phyloP scores from a whole-genome alignment of 179 eudicot species.

The Camellia oleifera region DNA sequence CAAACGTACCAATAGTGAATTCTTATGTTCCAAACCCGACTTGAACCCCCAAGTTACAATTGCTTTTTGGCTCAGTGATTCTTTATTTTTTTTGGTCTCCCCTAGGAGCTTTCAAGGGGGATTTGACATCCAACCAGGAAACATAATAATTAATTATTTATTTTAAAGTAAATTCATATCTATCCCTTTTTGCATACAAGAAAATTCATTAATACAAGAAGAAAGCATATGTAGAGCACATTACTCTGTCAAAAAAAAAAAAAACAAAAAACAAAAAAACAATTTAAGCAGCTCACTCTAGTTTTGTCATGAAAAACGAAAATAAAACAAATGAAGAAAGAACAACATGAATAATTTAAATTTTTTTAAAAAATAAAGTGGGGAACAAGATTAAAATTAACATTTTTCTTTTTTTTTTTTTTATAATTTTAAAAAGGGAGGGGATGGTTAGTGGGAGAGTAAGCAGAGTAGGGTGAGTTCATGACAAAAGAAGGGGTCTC shows the following conservation, averaged over 20 bases:
- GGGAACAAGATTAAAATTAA: neutral
- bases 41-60: no score
- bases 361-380: neutral
- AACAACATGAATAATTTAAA: neutral
- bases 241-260: neutral
- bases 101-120: no score
- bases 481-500: conserved; percentile 6
- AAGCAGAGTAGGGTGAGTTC: neutral
- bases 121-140: no score
- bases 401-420: no score
- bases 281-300: neutral
- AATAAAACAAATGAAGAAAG: neutral
- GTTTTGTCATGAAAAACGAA: neutral
- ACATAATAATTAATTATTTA: no score
- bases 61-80: no score
- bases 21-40: no score
- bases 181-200: neutral
- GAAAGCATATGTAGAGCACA: neutral
- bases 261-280: no score
- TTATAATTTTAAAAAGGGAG: neutral
- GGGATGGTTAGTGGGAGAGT: conserved; percentile 6
- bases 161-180: neutral
- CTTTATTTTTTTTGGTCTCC: no score
- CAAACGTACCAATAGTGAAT: no score
- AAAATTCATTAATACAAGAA: neutral